Evolutionary conservation across 805 yeast species (phyloP).

Genomic region (Lipomyces sp.): DNA sequence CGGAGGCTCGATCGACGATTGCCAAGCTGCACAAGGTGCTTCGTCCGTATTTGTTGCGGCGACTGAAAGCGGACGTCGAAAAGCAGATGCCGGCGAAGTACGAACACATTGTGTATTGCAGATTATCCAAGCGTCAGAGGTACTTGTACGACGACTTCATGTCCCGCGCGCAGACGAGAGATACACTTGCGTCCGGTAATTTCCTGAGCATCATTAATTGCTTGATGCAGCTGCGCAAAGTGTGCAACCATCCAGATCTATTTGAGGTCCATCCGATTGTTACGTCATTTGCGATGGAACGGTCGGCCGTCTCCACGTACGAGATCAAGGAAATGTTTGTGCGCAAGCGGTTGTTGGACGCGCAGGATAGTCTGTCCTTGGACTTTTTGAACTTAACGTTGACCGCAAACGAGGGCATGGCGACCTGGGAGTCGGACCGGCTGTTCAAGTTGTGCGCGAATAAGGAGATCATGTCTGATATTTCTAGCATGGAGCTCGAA

Average conservation of each 20-base stretch:
- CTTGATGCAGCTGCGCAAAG: constrained; percentile 95
- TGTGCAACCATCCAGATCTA: constrained; percentile 92
- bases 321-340: constrained; percentile 44
- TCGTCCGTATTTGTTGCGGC: constrained; percentile 85
- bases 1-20: constrained; percentile 81
- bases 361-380: constrained; percentile 44
- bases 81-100: constrained; percentile 98
- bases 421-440: constrained; percentile 27
- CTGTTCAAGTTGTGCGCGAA: constrained; percentile 12
- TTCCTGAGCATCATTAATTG: constrained; percentile 93
- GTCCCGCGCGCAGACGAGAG: constrained; percentile 94
- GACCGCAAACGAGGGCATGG: constrained; percentile 49
- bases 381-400: constrained; percentile 61
- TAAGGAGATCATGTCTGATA: constrained; percentile 40
- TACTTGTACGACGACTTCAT: constrained; percentile 92
- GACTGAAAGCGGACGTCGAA: constrained; percentile 94
- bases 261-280: constrained; percentile 94
- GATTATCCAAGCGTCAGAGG: constrained; percentile 88
- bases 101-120: constrained; percentile 90
- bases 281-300: constrained; percentile 78
- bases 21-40: constrained; percentile 86
- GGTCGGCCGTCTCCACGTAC: constrained; percentile 56
- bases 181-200: constrained; percentile 90
- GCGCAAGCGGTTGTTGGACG: constrained; percentile 37
- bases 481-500: constrained; percentile 19